Conservation (phyloP, 352 stramenopile genomes). For the Globisporangium rhizosaccharum region DNA sequence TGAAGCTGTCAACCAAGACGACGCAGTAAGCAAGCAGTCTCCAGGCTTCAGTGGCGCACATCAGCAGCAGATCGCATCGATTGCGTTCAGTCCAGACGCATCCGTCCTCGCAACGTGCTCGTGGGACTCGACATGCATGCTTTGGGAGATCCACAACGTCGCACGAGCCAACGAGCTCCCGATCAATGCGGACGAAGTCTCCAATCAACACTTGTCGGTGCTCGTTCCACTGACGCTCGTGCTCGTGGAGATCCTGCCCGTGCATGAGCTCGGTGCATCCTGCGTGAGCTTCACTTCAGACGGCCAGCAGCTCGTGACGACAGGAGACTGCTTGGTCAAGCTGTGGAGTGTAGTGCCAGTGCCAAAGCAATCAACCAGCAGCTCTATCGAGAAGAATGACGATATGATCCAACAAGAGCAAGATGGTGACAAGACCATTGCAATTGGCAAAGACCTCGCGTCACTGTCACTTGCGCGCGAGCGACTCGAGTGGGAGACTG, state of each 20-base stretch:
- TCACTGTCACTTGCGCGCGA: constrained; percentile 5
- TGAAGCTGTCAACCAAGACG: not conserved
- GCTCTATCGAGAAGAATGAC: too few species aligned
- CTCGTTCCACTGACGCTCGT: constrained; percentile 4
- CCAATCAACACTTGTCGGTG: not conserved
- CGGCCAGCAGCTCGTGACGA: constrained; percentile 34
- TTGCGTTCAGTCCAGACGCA: constrained; percentile 33
- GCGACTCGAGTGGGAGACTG: constrained; percentile 27
- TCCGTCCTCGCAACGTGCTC: constrained; percentile 39
- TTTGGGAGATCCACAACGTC: constrained; percentile 27
- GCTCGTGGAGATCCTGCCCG: constrained; percentile 33
- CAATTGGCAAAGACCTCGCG: not conserved
- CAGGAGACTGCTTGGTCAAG: constrained; percentile 38
- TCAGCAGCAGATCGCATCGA: constrained; percentile 47
- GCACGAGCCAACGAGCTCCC: not conserved
- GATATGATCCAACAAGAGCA: too few species aligned
- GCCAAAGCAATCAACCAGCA: not conserved
- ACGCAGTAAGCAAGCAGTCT: not conserved
- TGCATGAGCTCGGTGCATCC: constrained; percentile 29
- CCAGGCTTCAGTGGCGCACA: constrained; percentile 19
- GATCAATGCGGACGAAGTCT: not conserved
- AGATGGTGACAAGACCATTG: too few species aligned
- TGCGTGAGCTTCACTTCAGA: constrained; percentile 31
- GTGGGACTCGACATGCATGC: constrained; percentile 57
- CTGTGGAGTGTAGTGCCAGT: constrained; percentile 30